Evolutionary conservation across 2,329 filamentous ascomycete species (phyloP), one percentile per base, ranked within the genome.

Genomic region (Colletotrichum limetticola): DNA sequence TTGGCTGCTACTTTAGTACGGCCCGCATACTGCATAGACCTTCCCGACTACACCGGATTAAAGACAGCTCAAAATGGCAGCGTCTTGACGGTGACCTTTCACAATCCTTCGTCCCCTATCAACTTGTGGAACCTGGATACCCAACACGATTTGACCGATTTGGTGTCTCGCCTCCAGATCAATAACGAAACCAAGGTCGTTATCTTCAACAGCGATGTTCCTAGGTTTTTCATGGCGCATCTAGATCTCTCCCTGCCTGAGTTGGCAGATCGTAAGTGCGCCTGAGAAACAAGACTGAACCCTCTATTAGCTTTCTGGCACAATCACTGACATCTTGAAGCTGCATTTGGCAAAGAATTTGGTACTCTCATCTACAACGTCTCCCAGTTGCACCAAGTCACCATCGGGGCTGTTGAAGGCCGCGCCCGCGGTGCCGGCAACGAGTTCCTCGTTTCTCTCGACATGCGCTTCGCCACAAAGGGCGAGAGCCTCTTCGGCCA

Each of bases 391-490:
- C 28, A 28, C 4, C 56, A 58, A 14, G 56, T 37, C 30, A 58
- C 56, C 19, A 63, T 63, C 5, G 60, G 60, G 0, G 60, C 60
- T n/a, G 26, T 53, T 0, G 60, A 63, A 22, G 60, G 60, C 26
- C 26, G 60, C 6, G 60, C 60, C 9, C 42, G 60, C 9, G 60
- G 60, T 9, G 60, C 60, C 4, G 60, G 60, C 8, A 52, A 49
- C 8, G 60, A 63, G 7, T 22, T 53, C 26, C 37, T 64, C 19
- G 26, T 53, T 3, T 53, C 61, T 8, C 46, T 64, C 19, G 46
- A 64, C n/a, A 53, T 64, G 61, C 61, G 61, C 16, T 64, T 64
- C 19, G 61, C 61, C 9, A 52, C 60, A 19, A 53, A 49, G 28
- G 26, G 19, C 5, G 61, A 64, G 19, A 64, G 26, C 7, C 16